Conservation (phyloP, 495 filamentous ascomycete genomes). For the Penicillium roqueforti region DNA sequence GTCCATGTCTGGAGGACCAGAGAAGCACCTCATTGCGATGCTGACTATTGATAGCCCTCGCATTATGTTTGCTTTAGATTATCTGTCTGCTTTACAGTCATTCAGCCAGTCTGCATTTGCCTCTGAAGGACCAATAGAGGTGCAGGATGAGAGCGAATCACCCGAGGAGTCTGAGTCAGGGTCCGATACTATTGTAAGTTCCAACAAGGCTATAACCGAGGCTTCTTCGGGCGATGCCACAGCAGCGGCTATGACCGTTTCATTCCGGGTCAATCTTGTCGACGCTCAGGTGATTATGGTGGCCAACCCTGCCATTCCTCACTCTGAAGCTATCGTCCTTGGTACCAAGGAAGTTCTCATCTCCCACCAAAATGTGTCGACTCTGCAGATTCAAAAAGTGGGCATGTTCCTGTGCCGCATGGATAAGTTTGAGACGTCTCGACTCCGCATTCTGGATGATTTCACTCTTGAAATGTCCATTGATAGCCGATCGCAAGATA, state of each 20-base stretch:
- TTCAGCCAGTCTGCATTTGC: conserved; percentile 70
- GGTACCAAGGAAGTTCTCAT: conserved; percentile 90
- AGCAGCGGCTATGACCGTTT: conserved; percentile 61
- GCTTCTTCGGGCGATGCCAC: conserved; percentile 27
- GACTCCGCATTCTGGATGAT: conserved; percentile 88
- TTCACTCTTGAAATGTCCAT: conserved; percentile 88
- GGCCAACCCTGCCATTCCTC: conserved; percentile 82
- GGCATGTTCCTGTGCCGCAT: conserved; percentile 99
- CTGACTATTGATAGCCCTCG: conserved; percentile 94
- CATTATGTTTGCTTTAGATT: conserved; percentile 91
- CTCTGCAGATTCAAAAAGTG: conserved; percentile 84
- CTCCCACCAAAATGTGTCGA: conserved; percentile 89
- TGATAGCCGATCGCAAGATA: conserved; percentile 68
- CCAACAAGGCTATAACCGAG: conserved; percentile 27
- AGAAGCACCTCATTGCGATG: conserved; percentile 81
- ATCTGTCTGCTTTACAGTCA: conserved; percentile 81
- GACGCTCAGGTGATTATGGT: conserved; percentile 95
- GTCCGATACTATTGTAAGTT: conserved; percentile 42
- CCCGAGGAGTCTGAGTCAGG: conserved; percentile 57
- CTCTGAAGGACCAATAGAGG: conserved; percentile 45
- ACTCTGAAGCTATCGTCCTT: conserved; percentile 92
- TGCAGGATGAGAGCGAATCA: conserved; percentile 53
- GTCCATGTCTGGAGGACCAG: conserved; percentile 81
- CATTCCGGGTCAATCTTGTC: conserved; percentile 89
- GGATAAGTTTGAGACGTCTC: conserved; percentile 86